A percentile compares a stretch with the other conserved stretches of the same genome.
These are phyloP conservation scores for Nemania sp. DNA, from an alignment of 2,329 filamentous ascomycete species.

Conservation along the genomic window DNA sequence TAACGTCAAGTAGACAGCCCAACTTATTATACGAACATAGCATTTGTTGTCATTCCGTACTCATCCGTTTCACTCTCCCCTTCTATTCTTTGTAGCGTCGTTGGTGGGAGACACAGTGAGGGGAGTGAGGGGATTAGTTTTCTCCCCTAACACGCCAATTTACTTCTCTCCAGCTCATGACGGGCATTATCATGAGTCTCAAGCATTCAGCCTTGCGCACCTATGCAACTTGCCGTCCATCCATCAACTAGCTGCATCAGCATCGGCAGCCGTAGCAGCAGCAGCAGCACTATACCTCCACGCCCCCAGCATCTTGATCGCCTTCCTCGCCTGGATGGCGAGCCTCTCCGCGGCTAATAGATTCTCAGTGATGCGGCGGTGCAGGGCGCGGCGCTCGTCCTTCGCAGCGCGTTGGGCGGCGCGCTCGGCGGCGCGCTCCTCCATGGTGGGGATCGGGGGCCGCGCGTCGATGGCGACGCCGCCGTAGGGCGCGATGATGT, in stretches of 20 bases:
- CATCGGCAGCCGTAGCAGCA: background rate
- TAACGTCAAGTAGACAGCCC: background rate
- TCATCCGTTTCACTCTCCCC: background rate
- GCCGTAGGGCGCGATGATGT: conserved; percentile 78
- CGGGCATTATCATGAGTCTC: no score
- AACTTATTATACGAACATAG: no score
- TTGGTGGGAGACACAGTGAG: background rate
- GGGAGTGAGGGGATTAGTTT: background rate
- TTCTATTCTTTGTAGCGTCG: background rate
- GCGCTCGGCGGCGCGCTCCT: conserved; percentile 70
- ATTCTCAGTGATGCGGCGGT: conserved; percentile 11
- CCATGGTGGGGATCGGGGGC: conserved; percentile 72
- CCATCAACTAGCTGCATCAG: background rate
- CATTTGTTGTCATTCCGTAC: background rate
- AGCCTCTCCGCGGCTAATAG: background rate
- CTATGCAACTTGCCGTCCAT: no score
- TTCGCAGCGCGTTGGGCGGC: conserved; percentile 43
- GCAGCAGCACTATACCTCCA: background rate
- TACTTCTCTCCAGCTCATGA: background rate
- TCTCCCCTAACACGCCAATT: background rate
- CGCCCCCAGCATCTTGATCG: background rate
- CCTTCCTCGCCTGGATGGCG: conserved; percentile 6
- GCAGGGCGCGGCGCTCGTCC: conserved; percentile 38
- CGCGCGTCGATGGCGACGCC: conserved; percentile 69
- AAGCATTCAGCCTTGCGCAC: no score